Evolutionary conservation across 2,329 filamentous ascomycete genomes (phyloP), one percentile per base, ranked within the genome.

Genomic region (Scedosporium boydii): DNA sequence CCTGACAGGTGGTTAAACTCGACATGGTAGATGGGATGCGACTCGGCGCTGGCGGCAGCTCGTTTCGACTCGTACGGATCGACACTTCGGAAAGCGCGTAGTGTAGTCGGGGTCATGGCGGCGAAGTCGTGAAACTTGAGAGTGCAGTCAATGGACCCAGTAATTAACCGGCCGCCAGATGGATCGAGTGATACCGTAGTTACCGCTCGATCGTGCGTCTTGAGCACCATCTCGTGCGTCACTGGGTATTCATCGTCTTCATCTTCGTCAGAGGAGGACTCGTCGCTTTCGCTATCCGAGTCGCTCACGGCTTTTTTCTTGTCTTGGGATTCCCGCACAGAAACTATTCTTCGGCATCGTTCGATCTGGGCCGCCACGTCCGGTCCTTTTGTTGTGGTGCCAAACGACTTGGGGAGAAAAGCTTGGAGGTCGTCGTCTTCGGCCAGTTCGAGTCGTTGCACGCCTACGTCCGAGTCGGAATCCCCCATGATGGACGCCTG

Each of bases 51-150:
- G 16, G 85, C 82, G 3, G 86, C 82, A 55, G 70, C 66, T 44
- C 81, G 75, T 72, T 96, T 96, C 29, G 86, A 85, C 60, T 87
- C 85, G 68, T 88, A 93, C 0, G 95, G 93, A 71, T 99, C 93
- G 58, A 98, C 82, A 7, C 88, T 93, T 70, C 91, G 92, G 81
- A 99, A 99, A 0, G 95, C 91, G 68, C 93, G 89, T 60, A 99
- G 83, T 0, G 95, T 98, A 4, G 92, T 95, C 1, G 93, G 91
- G 0, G 93, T 97, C 88, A 99, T 96, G 57, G 93, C 90, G 2
- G 93, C 87, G 73, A 99, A 96, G 72, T 99, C 93, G 76, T 97
- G 92, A 18, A 99, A 81, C 72, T 97, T 98, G 69, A 98, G 78
- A 1, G 86, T 90, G 74, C 92, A 96, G 75, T 99, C 95, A 64